Base-by-base conservation (phyloP, 179 eudicot species). In the Beta macrorhiza region DNA sequence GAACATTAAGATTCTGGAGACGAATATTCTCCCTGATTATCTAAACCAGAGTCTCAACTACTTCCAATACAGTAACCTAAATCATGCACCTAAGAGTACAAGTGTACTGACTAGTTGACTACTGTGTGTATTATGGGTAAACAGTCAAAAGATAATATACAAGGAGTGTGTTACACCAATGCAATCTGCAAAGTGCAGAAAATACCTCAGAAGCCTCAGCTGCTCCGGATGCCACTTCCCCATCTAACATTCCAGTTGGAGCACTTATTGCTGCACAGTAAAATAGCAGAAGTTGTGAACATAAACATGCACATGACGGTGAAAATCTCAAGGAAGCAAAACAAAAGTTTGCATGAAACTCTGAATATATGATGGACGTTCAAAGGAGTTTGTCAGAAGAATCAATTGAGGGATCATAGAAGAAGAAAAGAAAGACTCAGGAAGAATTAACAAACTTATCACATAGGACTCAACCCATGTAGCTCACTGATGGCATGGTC, bases 131-230 rank as follows among this genome's bases (percentile, higher is more conserved):
- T 57, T 10, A 42, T 3, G 42, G 5, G 51, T 44, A 20, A 25
- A 64, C 55, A 15, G 7, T 6, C 16, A 76, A 6, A 49, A 62
- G 17, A 19, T 11, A 16, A 64, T 37, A 25, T n/a, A 49, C 10
- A 42, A 42, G 49, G 51, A 47, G 29, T 15, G 53, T 32, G 59
- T 72, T 3, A 64, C 49, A 84, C 13, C 49, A 62, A 73, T 75
- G 74, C 62, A 78, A 44, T 62, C 72, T 67, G 44, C 19, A 74
- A 20, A 19, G 25, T 49, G 67, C 25, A 59, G 52, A 44, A 80
- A 77, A 84, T 76, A 94, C 98, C 97, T 94, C 92, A 32, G 89
- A 91, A 86, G 84, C 75, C 84, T 92, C 92, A 20, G 94, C 79
- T 76, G 86, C 86, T 78, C 84, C 84, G 44, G 86, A 80, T 73